phyloP scores from a whole-genome alignment of 2,329 filamentous ascomycete genomes.

The Aspergillus fumigatiaffinis region DNA sequence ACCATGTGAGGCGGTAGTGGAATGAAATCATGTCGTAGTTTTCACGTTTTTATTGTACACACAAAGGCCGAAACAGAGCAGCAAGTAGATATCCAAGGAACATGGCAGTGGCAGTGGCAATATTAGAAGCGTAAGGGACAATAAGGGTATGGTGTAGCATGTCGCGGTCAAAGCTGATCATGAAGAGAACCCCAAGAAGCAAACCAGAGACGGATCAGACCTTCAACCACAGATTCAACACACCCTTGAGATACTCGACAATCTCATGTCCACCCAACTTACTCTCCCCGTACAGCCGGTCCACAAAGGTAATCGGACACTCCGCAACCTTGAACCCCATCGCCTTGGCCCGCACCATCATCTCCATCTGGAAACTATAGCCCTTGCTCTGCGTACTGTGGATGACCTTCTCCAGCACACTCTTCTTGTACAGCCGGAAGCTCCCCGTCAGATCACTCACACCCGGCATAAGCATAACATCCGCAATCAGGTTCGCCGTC shows the following conservation, averaged over 20 bases:
- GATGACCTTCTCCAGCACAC: slow-evolving; percentile 85
- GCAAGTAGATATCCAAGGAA: slow-evolving; percentile 3
- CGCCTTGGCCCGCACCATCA: slow-evolving; percentile 95
- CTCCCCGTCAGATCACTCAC: slow-evolving; percentile 94
- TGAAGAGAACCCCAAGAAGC: not conserved
- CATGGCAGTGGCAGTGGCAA: slow-evolving; percentile 2
- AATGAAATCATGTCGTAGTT: not conserved
- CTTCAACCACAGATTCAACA: slow-evolving; percentile 72
- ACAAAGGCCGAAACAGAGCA: slow-evolving; percentile 7
- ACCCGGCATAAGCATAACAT: slow-evolving; percentile 86
- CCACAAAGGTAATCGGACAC: slow-evolving; percentile 94
- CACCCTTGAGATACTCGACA: slow-evolving; percentile 89
- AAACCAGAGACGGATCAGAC: slow-evolving; percentile 46
- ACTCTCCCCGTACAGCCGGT: slow-evolving; percentile 89
- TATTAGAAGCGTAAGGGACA: slow-evolving; percentile 6
- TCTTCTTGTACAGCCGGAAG: slow-evolving; percentile 91
- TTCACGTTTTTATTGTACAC: not conserved
- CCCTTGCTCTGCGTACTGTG: slow-evolving; percentile 89
- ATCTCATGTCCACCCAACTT: slow-evolving; percentile 96
- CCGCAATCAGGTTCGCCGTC: slow-evolving; percentile 88
- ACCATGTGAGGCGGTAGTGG: not conserved
- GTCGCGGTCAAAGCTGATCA: not conserved
- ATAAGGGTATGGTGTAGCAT: not conserved
- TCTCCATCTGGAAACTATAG: slow-evolving; percentile 99
- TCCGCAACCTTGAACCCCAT: slow-evolving; percentile 93